Evolutionary conservation across 148 eudicot genomes (phyloP).

Genomic region (Rhododendron mucronatum): DNA sequence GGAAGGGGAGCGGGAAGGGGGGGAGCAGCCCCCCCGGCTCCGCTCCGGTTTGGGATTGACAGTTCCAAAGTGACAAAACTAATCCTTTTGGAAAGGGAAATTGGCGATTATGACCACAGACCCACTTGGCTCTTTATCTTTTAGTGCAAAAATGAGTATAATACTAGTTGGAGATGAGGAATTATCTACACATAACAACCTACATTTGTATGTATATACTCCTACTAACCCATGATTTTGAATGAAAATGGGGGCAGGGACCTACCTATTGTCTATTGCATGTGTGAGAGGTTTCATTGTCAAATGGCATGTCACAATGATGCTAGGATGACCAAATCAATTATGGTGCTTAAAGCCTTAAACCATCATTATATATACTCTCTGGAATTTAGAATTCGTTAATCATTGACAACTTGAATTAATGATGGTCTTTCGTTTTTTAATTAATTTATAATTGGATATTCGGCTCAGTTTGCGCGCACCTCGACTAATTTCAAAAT

Average conservation of each 20-base stretch:
- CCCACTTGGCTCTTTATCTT: neutral
- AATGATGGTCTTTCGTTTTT: neutral
- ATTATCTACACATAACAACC: neutral
- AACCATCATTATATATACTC: neutral
- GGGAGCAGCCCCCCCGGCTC: too few relatives aligned
- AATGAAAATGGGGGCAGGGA: neutral
- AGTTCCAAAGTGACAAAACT: neutral
- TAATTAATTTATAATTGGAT: too few relatives aligned
- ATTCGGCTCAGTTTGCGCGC: fast-evolving
- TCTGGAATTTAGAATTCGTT: neutral
- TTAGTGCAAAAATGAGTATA: neutral
- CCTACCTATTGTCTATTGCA: neutral
- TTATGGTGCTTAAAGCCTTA: neutral
- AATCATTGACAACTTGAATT: neutral
- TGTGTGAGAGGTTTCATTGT: neutral
- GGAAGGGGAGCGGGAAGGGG: too few relatives aligned
- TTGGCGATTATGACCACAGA: neutral
- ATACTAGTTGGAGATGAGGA: neutral
- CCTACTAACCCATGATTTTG: neutral
- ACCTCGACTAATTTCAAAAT: too few relatives aligned
- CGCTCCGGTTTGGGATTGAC: too few relatives aligned
- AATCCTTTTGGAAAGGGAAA: neutral
- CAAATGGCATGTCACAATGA: constrained; percentile 10
- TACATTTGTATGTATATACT: neutral
- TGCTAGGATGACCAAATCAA: constrained; percentile 1